Percentiles rank a stretch among this genome's conserved stretches.
These are phyloP conservation scores for Nidularia pulvinata DNA, from an alignment of 768 basidiomycete genomes.

Conservation along the genomic window DNA sequence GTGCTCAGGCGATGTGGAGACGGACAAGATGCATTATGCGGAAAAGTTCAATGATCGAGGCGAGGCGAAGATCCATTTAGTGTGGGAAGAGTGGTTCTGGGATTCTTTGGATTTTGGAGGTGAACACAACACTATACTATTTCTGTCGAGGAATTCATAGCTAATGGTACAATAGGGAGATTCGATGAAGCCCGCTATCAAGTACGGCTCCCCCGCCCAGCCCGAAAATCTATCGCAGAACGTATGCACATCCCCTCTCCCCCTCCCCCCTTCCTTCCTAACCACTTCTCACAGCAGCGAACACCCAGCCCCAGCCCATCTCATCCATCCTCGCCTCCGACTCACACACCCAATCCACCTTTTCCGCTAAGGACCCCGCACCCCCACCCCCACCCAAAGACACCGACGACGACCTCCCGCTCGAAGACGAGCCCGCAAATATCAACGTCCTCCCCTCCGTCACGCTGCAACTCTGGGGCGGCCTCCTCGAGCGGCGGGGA, in stretches of 20 bases:
- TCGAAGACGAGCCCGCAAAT: slow-evolving; percentile 59
- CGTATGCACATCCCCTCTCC: too few species aligned
- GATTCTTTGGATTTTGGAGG: slow-evolving; percentile 79
- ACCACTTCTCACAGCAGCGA: background rate
- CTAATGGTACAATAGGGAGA: slow-evolving; percentile 22
- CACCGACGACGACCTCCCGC: slow-evolving; percentile 22
- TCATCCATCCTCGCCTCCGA: slow-evolving; percentile 12
- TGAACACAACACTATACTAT: too few species aligned
- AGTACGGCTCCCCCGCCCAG: slow-evolving; percentile 59
- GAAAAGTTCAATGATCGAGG: slow-evolving; percentile 68
- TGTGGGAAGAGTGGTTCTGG: slow-evolving; percentile 99
- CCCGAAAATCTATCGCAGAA: slow-evolving; percentile 33
- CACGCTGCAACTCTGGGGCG: slow-evolving; percentile 70
- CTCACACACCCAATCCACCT: background rate
- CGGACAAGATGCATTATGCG: slow-evolving; percentile 80
- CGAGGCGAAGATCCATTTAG: slow-evolving; percentile 73
- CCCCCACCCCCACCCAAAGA: slow-evolving; percentile 9
- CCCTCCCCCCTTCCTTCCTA: background rate
- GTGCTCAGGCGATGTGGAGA: slow-evolving; percentile 65
- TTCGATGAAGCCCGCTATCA: slow-evolving; percentile 66
- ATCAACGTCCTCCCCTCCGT: slow-evolving; percentile 60
- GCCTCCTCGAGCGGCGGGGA: slow-evolving; percentile 66
- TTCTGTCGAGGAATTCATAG: too few species aligned
- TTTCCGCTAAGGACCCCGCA: background rate
- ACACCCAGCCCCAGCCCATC: slow-evolving; percentile 8